A percentile compares a stretch with the other conserved stretches of the same genome.
These are phyloP conservation scores for Boeremia lycopersici DNA, from an alignment of 2,329 filamentous ascomycete species.

Conservation along the genomic window DNA sequence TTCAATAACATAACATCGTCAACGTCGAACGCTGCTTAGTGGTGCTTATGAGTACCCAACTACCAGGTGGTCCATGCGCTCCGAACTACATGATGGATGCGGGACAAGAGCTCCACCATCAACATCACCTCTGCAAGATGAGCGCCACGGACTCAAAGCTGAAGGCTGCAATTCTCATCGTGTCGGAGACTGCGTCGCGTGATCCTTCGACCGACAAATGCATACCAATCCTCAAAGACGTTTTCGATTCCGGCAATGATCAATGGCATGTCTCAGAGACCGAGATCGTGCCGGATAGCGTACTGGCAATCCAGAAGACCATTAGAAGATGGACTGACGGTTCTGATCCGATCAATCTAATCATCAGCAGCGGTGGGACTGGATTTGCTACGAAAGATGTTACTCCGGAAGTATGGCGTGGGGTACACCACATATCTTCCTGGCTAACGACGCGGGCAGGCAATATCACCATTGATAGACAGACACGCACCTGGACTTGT, in stretches of 20 bases:
- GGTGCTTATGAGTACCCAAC: slow-evolving; percentile 8
- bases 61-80: slow-evolving; percentile 31
- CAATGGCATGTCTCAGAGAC: slow-evolving; percentile 74
- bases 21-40: not conserved
- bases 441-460: slow-evolving; percentile 56
- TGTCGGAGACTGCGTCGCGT: slow-evolving; percentile 86
- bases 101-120: slow-evolving; percentile 29
- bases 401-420: slow-evolving; percentile 77
- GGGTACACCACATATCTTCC: not conserved
- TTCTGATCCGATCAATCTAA: slow-evolving; percentile 67
- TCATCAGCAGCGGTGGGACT: slow-evolving; percentile 90
- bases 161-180: slow-evolving; percentile 77
- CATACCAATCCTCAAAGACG: slow-evolving; percentile 67
- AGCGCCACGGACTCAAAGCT: slow-evolving; percentile 54
- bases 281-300: slow-evolving; percentile 80
- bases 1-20: slow-evolving; percentile 4
- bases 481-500: slow-evolving; percentile 87
- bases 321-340: slow-evolving; percentile 77
- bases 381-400: slow-evolving; percentile 85
- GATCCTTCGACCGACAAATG: slow-evolving; percentile 82
- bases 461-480: slow-evolving; percentile 77
- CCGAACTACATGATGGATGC: slow-evolving; percentile 14
- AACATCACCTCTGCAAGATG: slow-evolving; percentile 33
- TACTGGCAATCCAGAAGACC: slow-evolving; percentile 73
- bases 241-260: slow-evolving; percentile 71